Base-by-base conservation (phyloP, 192 early-diverging fungal genomes). In the Ambispora gerdemannii region DNA sequence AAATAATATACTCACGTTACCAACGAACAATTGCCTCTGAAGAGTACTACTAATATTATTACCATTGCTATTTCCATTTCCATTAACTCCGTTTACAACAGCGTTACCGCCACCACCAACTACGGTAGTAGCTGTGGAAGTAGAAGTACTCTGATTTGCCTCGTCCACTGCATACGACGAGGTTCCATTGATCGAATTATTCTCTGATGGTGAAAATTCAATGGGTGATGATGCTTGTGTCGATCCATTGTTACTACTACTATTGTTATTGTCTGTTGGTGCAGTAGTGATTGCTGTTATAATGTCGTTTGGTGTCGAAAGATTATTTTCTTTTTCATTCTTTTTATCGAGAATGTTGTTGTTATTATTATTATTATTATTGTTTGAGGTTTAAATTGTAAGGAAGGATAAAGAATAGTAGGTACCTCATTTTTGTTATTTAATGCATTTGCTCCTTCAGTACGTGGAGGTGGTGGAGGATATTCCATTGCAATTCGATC, bases 1-100 rank as follows among this genome's bases (percentile, higher is more conserved):
- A 15, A 19, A 35, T 32, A 47, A 27, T 20, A 13, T 51, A 60
- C 84, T 72, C 78, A 91, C 89, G 73, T 91, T 91, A 59, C 87
- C 88, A 59, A 89, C 79, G 74, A 89, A 87, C 10, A 91, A 74
- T 59, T 88, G 86, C 63, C 84, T 74, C 28, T 63, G 66, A 51
- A 67, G 52, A 27, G 27, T 63, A 13, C 63, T 50, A 25, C 33
- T 17, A 7, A 47, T 50, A 17, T 32, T 50, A 24, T n/a, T n/a
- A n/a, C n/a, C n/a, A n/a, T n/a, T n/a, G n/a, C n/a, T n/a, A n/a
- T 32, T 7, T n/a, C 55, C 72, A 32, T 19, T 43, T 7, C 25
- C 73, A 0, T 11, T 36, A 28, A 28, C 43, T 35, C 34, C 70
- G 25, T 31, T 71, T 10, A 51, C 10, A 4, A 19, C 7, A 6